Percentiles rank a stretch among this genome's conserved stretches.
These are phyloP conservation scores for Myrica gale DNA, from an alignment of 306 rosid species.

Conservation along the genomic window DNA sequence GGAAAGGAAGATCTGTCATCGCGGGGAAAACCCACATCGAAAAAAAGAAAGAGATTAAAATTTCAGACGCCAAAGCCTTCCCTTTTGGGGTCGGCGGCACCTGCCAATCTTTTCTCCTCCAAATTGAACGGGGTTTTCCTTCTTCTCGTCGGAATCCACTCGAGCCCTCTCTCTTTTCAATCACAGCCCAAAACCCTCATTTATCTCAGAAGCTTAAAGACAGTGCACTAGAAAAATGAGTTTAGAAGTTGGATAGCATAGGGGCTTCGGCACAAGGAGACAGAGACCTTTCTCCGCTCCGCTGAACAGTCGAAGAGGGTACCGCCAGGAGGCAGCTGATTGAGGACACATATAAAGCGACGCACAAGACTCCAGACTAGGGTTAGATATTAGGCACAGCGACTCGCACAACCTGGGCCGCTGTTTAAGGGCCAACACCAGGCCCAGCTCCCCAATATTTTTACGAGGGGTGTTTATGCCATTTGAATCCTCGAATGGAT, in stretches of 20 bases:
- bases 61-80: slow-evolving; percentile 47
- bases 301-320: too few relatives aligned
- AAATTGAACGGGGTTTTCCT: slow-evolving; percentile 19
- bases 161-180: slow-evolving; percentile 85
- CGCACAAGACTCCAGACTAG: not conserved
- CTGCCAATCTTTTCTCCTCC: slow-evolving; percentile 25
- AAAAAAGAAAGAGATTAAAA: slow-evolving; percentile 3
- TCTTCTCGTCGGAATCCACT: slow-evolving; percentile 34
- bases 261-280: too few relatives aligned
- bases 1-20: slow-evolving; percentile 39
- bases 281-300: too few relatives aligned
- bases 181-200: slow-evolving; percentile 43
- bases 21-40: slow-evolving; percentile 33
- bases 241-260: too few relatives aligned
- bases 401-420: not conserved
- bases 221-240: too few relatives aligned
- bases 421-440: not conserved
- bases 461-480: too few relatives aligned
- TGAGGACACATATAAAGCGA: too few relatives aligned
- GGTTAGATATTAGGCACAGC: not conserved
- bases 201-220: too few relatives aligned
- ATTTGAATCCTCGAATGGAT: too few relatives aligned
- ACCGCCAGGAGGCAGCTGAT: not conserved
- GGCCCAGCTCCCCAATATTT: not conserved
- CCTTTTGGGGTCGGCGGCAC: slow-evolving; percentile 43